Evolutionary conservation across 2,329 filamentous ascomycete genomes (phyloP).

Genomic region (Basipetospora chlamydospora): DNA sequence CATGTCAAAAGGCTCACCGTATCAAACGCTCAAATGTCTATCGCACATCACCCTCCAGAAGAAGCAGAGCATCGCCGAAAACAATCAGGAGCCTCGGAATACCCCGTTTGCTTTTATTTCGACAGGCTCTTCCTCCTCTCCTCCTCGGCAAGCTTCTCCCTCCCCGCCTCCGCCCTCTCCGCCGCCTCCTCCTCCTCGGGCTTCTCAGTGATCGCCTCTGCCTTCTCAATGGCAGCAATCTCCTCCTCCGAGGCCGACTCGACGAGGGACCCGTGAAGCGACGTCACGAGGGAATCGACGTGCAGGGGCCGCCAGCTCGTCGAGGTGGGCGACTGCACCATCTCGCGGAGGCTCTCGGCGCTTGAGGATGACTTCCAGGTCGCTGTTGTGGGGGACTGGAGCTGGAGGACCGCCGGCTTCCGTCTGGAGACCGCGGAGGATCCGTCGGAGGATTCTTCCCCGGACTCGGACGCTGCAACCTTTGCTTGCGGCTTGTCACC

Average conservation of each 20-base stretch:
- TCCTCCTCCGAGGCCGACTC: slow-evolving; percentile 19
- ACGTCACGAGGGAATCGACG: slow-evolving; percentile 11
- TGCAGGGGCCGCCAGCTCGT: slow-evolving; percentile 21
- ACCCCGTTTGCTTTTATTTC: too few relatives aligned
- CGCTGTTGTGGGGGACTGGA: slow-evolving; percentile 24
- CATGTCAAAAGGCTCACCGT: too few relatives aligned
- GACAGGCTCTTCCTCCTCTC: slow-evolving; percentile 6
- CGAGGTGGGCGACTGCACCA: slow-evolving; percentile 24
- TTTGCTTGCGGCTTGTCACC: too few relatives aligned
- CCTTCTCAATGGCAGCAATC: slow-evolving; percentile 20
- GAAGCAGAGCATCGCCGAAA: too few relatives aligned
- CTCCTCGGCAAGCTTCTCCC: slow-evolving; percentile 11
- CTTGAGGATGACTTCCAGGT: slow-evolving; percentile 4
- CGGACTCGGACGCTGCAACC: too few relatives aligned
- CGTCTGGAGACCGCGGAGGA: not conserved
- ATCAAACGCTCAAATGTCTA: too few relatives aligned
- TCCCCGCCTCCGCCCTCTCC: slow-evolving; percentile 13
- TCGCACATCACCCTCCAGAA: too few relatives aligned
- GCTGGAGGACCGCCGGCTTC: slow-evolving; percentile 14
- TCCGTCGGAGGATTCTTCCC: too few relatives aligned
- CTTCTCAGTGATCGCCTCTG: slow-evolving; percentile 24
- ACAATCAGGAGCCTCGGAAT: too few relatives aligned
- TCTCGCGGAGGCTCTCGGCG: slow-evolving; percentile 12
- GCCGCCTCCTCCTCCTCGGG: slow-evolving; percentile 16
- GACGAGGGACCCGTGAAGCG: slow-evolving; percentile 19